Conservation (phyloP, 1,284 basidiomycete species). For the Apiotrichum laibachii region DNA sequence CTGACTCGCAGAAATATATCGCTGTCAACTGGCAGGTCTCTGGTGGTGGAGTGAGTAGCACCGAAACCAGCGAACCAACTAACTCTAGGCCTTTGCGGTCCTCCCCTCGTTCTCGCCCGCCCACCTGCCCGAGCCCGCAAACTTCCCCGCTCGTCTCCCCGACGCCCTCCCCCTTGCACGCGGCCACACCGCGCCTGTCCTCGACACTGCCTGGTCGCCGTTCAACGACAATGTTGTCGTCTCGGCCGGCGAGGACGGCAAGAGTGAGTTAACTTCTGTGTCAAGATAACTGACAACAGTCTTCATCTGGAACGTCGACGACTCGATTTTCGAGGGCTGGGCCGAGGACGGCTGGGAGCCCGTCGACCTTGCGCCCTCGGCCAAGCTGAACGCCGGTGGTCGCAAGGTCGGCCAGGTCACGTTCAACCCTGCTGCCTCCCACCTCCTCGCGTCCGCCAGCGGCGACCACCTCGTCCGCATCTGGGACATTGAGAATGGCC, state of each 20-base stretch:
- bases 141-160: slow-evolving; percentile 75
- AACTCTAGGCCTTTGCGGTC: slow-evolving; percentile 73
- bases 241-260: slow-evolving; percentile 89
- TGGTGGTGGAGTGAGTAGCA: slow-evolving; percentile 67
- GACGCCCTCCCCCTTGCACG: slow-evolving; percentile 90
- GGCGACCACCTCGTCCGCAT: slow-evolving; percentile 87
- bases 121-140: slow-evolving; percentile 53
- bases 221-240: slow-evolving; percentile 89
- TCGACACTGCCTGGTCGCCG: slow-evolving; percentile 96
- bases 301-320: slow-evolving; percentile 81
- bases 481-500: slow-evolving; percentile 77
- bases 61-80: neutral
- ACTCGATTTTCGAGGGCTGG: slow-evolving; percentile 75
- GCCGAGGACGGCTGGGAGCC: slow-evolving; percentile 76
- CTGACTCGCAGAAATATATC: slow-evolving; percentile 36
- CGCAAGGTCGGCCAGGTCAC: slow-evolving; percentile 90
- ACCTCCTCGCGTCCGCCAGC: slow-evolving; percentile 81
- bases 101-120: slow-evolving; percentile 79
- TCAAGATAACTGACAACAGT: slow-evolving; percentile 46
- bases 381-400: slow-evolving; percentile 53
- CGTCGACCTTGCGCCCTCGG: slow-evolving; percentile 73
- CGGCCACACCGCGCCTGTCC: slow-evolving; percentile 60
- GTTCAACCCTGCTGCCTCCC: slow-evolving; percentile 88
- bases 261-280: slow-evolving; percentile 47
- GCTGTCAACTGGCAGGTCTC: slow-evolving; percentile 89